Evolutionary conservation across 805 yeast genomes (phyloP).

Genomic region (Candida ascalaphidarum): DNA sequence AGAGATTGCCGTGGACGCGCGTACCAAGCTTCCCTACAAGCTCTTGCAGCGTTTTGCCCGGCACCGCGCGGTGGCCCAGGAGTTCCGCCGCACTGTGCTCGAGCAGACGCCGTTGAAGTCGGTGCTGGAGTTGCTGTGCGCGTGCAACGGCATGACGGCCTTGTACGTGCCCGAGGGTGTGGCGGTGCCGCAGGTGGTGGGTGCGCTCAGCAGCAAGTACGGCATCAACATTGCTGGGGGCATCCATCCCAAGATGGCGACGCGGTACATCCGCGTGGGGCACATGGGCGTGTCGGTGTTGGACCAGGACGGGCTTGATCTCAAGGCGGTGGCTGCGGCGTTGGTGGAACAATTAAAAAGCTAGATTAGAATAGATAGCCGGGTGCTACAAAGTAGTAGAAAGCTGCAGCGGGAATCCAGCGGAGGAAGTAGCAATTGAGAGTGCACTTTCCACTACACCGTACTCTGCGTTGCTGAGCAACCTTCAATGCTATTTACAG

Average conservation of each 20-base stretch:
- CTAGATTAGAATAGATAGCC: no score
- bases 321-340: constrained; percentile 2
- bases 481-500: no score
- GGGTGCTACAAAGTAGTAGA: no score
- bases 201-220: constrained; percentile 1
- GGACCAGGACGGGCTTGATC: constrained; percentile 2
- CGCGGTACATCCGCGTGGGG: constrained; percentile 4
- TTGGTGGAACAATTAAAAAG: no score
- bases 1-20: constrained; percentile 1
- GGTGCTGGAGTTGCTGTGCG: constrained; percentile 1
- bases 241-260: constrained; percentile 2
- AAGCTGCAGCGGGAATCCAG: no score
- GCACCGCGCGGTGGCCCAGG: constrained; percentile 1
- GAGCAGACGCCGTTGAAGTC: constrained; percentile 1
- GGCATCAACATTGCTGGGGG: constrained; percentile 3
- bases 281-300: constrained; percentile 4
- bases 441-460: no score
- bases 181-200: constrained; percentile 1
- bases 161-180: constrained; percentile 2
- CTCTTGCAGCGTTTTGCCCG: constrained; percentile 1
- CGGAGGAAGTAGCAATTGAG: no score
- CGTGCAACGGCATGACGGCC: constrained; percentile 5
- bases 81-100: constrained; percentile 1
- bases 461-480: no score
- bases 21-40: constrained; percentile 1